Evolutionary conservation across 306 rosid species (phyloP), one percentile per base, ranked within the genome.

Genomic region (Neltuma alba): DNA sequence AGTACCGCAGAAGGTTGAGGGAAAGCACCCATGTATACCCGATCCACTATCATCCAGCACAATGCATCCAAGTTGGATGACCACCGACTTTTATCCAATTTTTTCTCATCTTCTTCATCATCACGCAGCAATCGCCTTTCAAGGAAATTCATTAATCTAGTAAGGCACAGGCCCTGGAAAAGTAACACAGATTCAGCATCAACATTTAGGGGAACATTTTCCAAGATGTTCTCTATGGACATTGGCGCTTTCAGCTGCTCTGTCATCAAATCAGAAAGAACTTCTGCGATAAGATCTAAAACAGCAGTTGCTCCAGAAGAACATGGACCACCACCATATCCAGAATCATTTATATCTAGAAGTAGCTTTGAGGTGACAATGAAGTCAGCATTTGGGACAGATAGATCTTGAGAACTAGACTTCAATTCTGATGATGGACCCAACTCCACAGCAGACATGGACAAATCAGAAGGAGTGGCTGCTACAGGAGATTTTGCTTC

Each of bases 261-360:
- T 4, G 96, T 91, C 93, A 90, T 86, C 85, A 90, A 87, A 79
- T 96, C 98, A 42, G 99, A 87, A 83, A 96, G 98, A 82, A 96
- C 97, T 89, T 96, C 99, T 80, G 94, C 98, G 83, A 92, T 87
- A 78, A 96, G 90, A 87, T 96, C 99, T 82, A 96, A 86, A 76
- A 96, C 91, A 37, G 99, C 99, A 61, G 93, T 89, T 63, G 98
- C 98, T 83, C 97, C 98, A 3, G 99, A 97, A 63, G 94, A 90
- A 86, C 99, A 96, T 74, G 99, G 98, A 81, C 99, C 99, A 65
- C 99, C 99, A 30, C 99, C 99, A 87, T 93, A 96, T 75, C 99
- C 99, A 82, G 89, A 89, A 74, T 96, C 97, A 80, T 96, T 84
- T 86, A 89, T 76, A 81, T 96, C 99, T 88, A 93, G 85, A 84